These are phyloP conservation scores for Scedosporium boydii DNA, from an alignment of 2,329 filamentous ascomycete species.

Conservation along the genomic window DNA sequence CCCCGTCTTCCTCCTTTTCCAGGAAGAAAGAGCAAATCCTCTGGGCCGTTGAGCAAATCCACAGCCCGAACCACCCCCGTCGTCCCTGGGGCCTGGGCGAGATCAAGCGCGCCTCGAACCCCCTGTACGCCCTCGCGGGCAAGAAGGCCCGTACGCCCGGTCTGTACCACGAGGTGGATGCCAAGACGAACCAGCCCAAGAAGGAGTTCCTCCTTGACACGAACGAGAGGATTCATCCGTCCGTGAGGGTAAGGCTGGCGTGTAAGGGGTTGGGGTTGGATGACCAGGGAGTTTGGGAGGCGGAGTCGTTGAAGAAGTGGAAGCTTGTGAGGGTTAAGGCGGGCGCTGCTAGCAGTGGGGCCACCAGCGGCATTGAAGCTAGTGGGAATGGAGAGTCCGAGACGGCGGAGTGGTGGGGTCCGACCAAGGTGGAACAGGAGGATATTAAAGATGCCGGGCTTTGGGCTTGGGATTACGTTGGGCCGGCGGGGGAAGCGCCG, in stretches of 20 bases:
- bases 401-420: neutral
- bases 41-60: slow-evolving; percentile 41
- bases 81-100: slow-evolving; percentile 38
- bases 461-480: slow-evolving; percentile 47
- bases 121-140: slow-evolving; percentile 35
- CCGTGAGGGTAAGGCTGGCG: slow-evolving; percentile 42
- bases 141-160: slow-evolving; percentile 35
- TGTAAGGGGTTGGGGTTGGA: slow-evolving; percentile 39
- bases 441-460: slow-evolving; percentile 20
- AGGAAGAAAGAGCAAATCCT: neutral
- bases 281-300: slow-evolving; percentile 37
- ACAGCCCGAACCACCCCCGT: slow-evolving; percentile 34
- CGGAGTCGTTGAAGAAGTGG: slow-evolving; percentile 35
- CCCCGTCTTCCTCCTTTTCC: neutral
- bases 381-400: neutral
- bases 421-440: slow-evolving; percentile 1
- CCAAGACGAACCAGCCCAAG: slow-evolving; percentile 24
- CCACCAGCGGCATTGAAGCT: neutral
- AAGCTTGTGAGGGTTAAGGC: slow-evolving; percentile 22
- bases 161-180: slow-evolving; percentile 34
- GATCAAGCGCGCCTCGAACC: slow-evolving; percentile 27
- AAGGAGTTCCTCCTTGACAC: slow-evolving; percentile 37
- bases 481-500: slow-evolving; percentile 31
- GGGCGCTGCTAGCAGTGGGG: neutral
- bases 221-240: slow-evolving; percentile 46